Evolutionary conservation across 148 eudicot genomes (phyloP), one percentile per base, ranked within the genome.

Genomic region (Chenopodium formosanum): DNA sequence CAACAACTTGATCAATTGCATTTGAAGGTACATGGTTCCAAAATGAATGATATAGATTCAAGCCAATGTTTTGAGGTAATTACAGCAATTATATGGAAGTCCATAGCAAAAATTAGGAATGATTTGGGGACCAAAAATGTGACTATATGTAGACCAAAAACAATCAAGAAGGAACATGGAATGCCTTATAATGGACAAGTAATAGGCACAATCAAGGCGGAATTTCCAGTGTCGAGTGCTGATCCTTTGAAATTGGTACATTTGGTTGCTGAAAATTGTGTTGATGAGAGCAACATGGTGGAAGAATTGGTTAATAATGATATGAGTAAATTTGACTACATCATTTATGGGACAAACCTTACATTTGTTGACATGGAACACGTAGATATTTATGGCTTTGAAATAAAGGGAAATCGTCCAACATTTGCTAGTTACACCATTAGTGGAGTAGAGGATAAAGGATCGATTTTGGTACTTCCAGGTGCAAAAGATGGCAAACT

Each of bases 351-450:
- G 1, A 89, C 94, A 68, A 88, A 88, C 78, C 79, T 94, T 53
- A 93, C 95, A 7, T 93, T 94, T 56, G 87, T 93, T 25, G 86
- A 93, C 77, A 80, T 94, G 86, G 92, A 88, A 70, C 88, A 78
- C 8, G 82, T 70, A 1, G 68, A 84, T 34, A 27, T 90, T 19
- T 93, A 94, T 58, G 92, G 88, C 3, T 72, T 93, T 9, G 73
- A 84, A 16, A 47, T 87, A 20, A 73, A 83, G 16, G 93, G 94
- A 16, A 80, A 84, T 2, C 73, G 47, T 4, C 89, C 97, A 3
- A 44, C 82, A 27, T 83, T 84, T n/a, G 97, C 81, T 19, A 79
- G 87, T 79, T 90, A 84, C 11, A 58, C 66, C 12, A 73, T 91
- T 14, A 86, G 67, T 10, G 93, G 94, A 16, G 83, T 88, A 16